Percentiles rank a stretch among this genome's conserved stretches.
These are phyloP conservation scores for Coemansia sp. DNA, from an alignment of 192 early-diverging fungal species.

Conservation along the genomic window DNA sequence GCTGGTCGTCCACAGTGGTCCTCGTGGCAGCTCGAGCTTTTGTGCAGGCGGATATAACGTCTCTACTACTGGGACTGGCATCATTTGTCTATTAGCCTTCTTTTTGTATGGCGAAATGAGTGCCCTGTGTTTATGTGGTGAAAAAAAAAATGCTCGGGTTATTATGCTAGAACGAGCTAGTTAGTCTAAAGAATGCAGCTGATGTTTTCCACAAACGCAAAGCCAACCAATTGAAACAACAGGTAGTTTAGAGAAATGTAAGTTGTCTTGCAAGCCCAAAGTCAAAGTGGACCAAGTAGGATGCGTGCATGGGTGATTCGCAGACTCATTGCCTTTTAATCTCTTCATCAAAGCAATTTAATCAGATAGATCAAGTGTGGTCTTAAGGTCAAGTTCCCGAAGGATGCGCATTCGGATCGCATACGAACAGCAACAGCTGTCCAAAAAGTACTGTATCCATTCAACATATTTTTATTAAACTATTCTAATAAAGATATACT, in stretches of 20 bases:
- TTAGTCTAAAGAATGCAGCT: neutral
- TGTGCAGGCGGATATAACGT: constrained; percentile 18
- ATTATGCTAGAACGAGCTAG: neutral
- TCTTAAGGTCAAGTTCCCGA: too few species aligned
- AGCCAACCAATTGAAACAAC: neutral
- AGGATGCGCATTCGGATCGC: too few species aligned
- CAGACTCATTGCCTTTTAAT: neutral
- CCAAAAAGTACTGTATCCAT: too few species aligned
- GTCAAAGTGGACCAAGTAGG: neutral
- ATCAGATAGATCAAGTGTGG: neutral
- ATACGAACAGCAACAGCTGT: too few species aligned
- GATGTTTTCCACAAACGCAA: neutral
- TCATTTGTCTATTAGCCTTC: neutral
- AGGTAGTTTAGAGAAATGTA: neutral
- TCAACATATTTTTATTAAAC: neutral
- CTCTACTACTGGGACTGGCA: constrained; percentile 35
- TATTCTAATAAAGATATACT: neutral
- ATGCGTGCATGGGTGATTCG: neutral
- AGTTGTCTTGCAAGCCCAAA: neutral
- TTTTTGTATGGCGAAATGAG: neutral
- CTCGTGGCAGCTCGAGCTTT: constrained; percentile 32
- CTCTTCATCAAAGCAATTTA: neutral
- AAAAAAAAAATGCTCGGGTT: neutral
- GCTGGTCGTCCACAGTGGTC: constrained; percentile 44
- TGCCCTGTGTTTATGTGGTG: neutral